Conservation (phyloP, 345 rosid species). For the Brassica cretica region DNA sequence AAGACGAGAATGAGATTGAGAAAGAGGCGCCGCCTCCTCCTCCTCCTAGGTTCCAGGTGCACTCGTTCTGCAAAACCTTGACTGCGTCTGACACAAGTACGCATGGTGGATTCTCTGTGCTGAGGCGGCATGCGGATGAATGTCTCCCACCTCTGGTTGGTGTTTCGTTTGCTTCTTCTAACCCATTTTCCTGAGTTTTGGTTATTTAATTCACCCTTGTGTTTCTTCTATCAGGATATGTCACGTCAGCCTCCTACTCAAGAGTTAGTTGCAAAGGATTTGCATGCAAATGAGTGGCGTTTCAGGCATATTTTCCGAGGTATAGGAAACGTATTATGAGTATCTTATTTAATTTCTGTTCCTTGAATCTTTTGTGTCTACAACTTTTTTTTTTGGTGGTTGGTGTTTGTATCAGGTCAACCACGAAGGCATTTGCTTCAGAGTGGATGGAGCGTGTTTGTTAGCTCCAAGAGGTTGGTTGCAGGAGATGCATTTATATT, state of each 20-base stretch:
- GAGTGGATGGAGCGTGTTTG: constrained; percentile 94
- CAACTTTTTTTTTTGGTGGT: neutral
- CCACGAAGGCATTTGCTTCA: constrained; percentile 87
- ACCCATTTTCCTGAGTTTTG: neutral
- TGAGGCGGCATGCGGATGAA: constrained; percentile 79
- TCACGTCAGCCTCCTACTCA: constrained; percentile 84
- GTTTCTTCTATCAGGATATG: constrained; percentile 61
- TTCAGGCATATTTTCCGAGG: constrained; percentile 88
- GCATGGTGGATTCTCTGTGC: constrained; percentile 89
- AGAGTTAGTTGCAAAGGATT: constrained; percentile 75
- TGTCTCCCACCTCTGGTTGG: constrained; percentile 86
- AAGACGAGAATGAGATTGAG: constrained; percentile 55
- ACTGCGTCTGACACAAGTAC: constrained; percentile 93
- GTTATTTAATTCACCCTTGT: neutral
- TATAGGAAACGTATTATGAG: constrained; percentile 12
- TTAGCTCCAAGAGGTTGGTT: constrained; percentile 79
- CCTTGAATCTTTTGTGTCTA: neutral
- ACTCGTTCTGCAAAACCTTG: constrained; percentile 79
- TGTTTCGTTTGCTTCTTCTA: neutral
- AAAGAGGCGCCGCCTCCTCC: constrained; percentile 56
- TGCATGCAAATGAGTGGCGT: constrained; percentile 79
- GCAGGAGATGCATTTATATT: constrained; percentile 95
- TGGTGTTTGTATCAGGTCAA: constrained; percentile 58
- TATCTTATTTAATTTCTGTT: neutral
- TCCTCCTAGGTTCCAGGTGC: constrained; percentile 64